Conservation (phyloP, 2,329 filamentous ascomycete genomes). For the Teratosphaeria viscida region DNA sequence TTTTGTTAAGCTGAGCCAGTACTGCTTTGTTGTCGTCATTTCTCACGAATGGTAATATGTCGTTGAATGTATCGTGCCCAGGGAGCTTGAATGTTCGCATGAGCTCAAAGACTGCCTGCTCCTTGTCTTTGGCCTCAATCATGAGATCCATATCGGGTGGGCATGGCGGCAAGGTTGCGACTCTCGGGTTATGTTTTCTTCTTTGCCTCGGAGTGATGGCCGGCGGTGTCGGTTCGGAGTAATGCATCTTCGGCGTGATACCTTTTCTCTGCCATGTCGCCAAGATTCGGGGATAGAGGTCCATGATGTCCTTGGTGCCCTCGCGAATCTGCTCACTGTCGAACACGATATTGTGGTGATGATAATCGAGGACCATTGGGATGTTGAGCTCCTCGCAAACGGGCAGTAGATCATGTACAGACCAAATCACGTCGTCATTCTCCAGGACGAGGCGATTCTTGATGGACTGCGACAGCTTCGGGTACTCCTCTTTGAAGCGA, state of each 20-base stretch:
- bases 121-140: constrained; percentile 98
- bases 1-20: constrained; percentile 28
- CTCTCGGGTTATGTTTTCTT: constrained; percentile 75
- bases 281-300: constrained; percentile 64
- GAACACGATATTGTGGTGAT: constrained; percentile 93
- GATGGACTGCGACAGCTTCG: constrained; percentile 53
- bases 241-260: constrained; percentile 95
- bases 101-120: constrained; percentile 88
- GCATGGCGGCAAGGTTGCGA: constrained; percentile 72
- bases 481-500: constrained; percentile 69
- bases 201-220: constrained; percentile 69
- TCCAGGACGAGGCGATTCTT: constrained; percentile 79
- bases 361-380: constrained; percentile 81
- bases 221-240: constrained; percentile 68
- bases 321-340: constrained; percentile 63
- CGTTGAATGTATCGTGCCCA: constrained; percentile 63
- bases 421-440: constrained; percentile 89
- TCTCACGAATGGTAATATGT: constrained; percentile 66
- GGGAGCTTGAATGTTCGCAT: constrained; percentile 83
- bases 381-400: constrained; percentile 92
- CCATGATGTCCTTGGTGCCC: constrained; percentile 71
- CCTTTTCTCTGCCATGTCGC: constrained; percentile 75
- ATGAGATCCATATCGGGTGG: constrained; percentile 82
- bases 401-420: constrained; percentile 81
- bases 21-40: constrained; percentile 59